phyloP scores from a whole-genome alignment of 257 asterid species.

The Buddleja alternifolia region DNA sequence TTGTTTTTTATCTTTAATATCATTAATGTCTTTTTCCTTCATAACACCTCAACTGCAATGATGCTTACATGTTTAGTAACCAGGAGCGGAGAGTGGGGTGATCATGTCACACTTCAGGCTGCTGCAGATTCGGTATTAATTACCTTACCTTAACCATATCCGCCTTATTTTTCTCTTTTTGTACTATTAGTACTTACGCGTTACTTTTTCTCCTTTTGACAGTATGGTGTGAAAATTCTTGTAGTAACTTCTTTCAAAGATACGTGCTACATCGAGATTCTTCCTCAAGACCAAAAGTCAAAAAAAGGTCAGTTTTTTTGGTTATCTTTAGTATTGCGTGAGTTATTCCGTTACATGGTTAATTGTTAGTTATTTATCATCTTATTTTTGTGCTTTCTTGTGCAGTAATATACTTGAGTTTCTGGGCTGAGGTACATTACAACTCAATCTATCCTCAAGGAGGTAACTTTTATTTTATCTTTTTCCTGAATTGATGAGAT shows the following conservation, averaged over 20 bases:
- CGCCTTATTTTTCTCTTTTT: not conserved
- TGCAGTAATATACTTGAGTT: constrained; percentile 86
- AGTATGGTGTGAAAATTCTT: constrained; percentile 89
- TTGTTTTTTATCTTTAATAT: constrained; percentile 15
- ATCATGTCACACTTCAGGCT: constrained; percentile 98
- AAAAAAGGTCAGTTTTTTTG: constrained; percentile 62
- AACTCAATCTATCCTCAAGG: constrained; percentile 91
- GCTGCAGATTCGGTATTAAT: constrained; percentile 86
- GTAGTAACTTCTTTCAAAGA: constrained; percentile 90
- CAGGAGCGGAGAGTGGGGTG: constrained; percentile 98
- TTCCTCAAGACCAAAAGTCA: constrained; percentile 78
- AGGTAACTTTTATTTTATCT: constrained; percentile 50
- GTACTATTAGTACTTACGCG: constrained; percentile 24
- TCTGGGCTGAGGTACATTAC: constrained; percentile 99
- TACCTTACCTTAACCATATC: constrained; percentile 20
- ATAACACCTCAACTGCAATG: constrained; percentile 19
- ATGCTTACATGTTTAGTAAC: constrained; percentile 32
- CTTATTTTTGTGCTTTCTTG: constrained; percentile 6
- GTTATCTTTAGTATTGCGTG: not conserved
- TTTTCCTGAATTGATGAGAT: not conserved
- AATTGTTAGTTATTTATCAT: not conserved
- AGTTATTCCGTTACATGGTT: not conserved
- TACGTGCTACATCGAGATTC: constrained; percentile 95
- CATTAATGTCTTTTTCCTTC: constrained; percentile 5
- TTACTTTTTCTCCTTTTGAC: constrained; percentile 36